Evolutionary conservation across 164 flowering plant genomes (phyloP), one percentile per base, ranked within the genome.

Genomic region (Pachysandra terminalis): DNA sequence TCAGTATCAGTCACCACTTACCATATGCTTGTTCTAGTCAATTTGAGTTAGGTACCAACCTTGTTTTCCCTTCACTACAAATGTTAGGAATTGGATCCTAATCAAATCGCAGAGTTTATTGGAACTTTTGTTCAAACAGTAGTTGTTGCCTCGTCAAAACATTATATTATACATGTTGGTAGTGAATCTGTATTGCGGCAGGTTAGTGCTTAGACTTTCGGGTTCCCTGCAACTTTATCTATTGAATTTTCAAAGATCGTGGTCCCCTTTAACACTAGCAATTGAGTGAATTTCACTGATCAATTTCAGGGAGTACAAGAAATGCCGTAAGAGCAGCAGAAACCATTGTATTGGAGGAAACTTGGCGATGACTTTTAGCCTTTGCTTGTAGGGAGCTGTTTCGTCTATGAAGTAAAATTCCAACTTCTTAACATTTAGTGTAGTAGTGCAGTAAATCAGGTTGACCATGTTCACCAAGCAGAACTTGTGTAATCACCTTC

Each of bases 241-340:
- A 1, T 45, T 45, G 1, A 10, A 5, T 45, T 15, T 45, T 45
- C 14, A 17, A 3, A 17, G 12, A 22, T 63, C 23, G 16, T 63
- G 1, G 37, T 19, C 28, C 45, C 19, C 23, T 1, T 28, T n/a
- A n/a, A 5, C 51, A 9, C 16, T 16, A 9, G n/a, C 0, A 26
- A 19, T 5, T 21, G 58, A 41, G n/a, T n/a, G n/a, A n/a, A 22
- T 66, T 40, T 6, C 19, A 35, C 53, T 15, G 37, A 56, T 66
- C 24, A 35, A 25, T 58, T 40, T 57, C 54, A 56, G 62, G 69
- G 45, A n/a, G 49, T 28, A 35, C n/a, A n/a, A n/a, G 62, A 66
- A 19, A 24, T 41, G 23, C 26, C 21, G 19, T 40, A 56, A 54
- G 9, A 66, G 61, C 40, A 56, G 23, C 40, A 19, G 15, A 45